Conservation (phyloP, 805 yeast genomes). For the Kuraishia hungarica region DNA sequence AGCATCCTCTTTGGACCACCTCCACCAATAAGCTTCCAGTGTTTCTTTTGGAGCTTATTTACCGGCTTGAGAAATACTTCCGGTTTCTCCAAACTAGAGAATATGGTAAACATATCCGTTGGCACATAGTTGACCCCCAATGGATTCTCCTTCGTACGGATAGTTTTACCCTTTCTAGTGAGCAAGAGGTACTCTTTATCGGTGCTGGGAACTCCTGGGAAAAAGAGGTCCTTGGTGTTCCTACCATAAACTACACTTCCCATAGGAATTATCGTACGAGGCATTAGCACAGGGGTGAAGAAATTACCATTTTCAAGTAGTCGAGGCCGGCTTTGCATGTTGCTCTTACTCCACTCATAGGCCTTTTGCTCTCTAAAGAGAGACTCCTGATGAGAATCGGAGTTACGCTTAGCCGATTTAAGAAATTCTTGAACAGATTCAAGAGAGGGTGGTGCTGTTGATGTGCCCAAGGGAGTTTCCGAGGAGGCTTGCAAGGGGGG, state of each 20-base stretch:
- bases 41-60: conserved; percentile 31
- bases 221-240: conserved; percentile 10
- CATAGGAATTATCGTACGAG: conserved; percentile 19
- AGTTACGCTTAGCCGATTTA: conserved; percentile 30
- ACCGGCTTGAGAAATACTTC: conserved; percentile 25
- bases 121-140: conserved; percentile 25
- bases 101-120: conserved; percentile 33
- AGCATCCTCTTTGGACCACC: conserved; percentile 28
- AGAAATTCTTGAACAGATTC: conserved; percentile 31
- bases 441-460: conserved; percentile 1
- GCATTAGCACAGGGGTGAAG: conserved; percentile 35
- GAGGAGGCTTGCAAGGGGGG: neutral
- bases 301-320: conserved; percentile 33
- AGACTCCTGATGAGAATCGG: conserved; percentile 30
- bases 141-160: conserved; percentile 27
- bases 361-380: conserved; percentile 40
- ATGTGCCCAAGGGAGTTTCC: neutral
- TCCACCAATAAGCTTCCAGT: conserved; percentile 51
- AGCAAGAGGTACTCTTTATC: conserved; percentile 13
- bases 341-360: conserved; percentile 39
- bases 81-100: conserved; percentile 30
- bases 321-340: conserved; percentile 23
- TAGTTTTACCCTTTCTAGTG: conserved; percentile 24
- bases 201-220: conserved; percentile 8
- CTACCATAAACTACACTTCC: neutral